Conservation (phyloP, 805 yeast genomes). For the Starmerella etchellsii region DNA sequence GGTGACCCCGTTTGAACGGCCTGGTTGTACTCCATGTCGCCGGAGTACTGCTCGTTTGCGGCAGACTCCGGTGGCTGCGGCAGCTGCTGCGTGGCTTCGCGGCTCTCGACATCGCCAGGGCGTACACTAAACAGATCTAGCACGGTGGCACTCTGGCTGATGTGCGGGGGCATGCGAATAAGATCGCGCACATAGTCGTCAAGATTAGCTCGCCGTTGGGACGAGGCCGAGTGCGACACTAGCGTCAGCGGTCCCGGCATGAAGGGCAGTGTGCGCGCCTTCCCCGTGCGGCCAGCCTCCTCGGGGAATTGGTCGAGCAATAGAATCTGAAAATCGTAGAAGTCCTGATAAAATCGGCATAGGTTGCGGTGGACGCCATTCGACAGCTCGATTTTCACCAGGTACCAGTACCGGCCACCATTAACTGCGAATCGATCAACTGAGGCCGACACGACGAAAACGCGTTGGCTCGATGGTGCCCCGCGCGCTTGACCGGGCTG, state of each 20-base stretch:
- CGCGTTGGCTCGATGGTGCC: background rate
- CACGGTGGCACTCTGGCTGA: slow-evolving; percentile 57
- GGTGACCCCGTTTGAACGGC: too few species aligned
- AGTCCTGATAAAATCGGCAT: slow-evolving; percentile 88
- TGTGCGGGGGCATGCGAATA: slow-evolving; percentile 60
- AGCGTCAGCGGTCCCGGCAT: slow-evolving; percentile 93
- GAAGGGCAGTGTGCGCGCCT: slow-evolving; percentile 71
- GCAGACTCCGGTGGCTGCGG: slow-evolving; percentile 26
- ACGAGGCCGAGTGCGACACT: slow-evolving; percentile 64
- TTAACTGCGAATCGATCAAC: slow-evolving; percentile 72
- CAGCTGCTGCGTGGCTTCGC: slow-evolving; percentile 22
- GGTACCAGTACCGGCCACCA: slow-evolving; percentile 81
- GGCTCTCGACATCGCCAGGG: slow-evolving; percentile 47
- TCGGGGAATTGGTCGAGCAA: slow-evolving; percentile 73
- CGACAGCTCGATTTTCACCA: slow-evolving; percentile 51
- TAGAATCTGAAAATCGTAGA: slow-evolving; percentile 81
- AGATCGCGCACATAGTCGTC: slow-evolving; percentile 47
- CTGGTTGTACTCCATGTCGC: slow-evolving; percentile 6
- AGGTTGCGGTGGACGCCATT: slow-evolving; percentile 59
- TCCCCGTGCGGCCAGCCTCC: slow-evolving; percentile 81
- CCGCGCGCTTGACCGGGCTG: background rate
- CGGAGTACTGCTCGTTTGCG: slow-evolving; percentile 5
- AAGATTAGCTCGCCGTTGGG: slow-evolving; percentile 41
- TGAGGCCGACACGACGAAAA: slow-evolving; percentile 44
- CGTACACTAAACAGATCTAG: slow-evolving; percentile 55